Percentiles rank a stretch among this genome's conserved stretches.
Conservation (phyloP, 345 rosid genomes). For the Cardamine resedifolia region DNA sequence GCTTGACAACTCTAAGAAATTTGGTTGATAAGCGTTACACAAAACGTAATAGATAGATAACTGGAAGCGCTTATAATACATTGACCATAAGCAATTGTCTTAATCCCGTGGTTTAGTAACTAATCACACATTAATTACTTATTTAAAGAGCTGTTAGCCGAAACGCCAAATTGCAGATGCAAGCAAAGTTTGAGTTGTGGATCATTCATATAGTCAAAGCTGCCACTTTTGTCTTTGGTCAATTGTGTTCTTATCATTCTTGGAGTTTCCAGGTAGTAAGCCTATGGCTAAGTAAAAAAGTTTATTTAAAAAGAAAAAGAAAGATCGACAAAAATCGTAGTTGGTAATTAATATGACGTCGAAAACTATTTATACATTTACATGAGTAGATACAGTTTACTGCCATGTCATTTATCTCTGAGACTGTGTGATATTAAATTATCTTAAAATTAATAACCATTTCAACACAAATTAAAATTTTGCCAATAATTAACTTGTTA, state of each 20-base stretch:
- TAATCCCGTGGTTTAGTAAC: constrained; percentile 22
- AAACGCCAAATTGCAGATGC: constrained; percentile 23
- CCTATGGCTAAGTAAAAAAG: constrained; percentile 9
- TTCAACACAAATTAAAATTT: not conserved
- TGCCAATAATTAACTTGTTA: not conserved
- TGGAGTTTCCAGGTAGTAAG: constrained; percentile 27
- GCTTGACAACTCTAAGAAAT: constrained; percentile 12
- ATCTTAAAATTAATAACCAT: not conserved
- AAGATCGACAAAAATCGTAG: constrained; percentile 27
- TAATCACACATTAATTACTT: constrained; percentile 15
- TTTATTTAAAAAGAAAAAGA: not conserved
- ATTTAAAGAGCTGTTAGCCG: not conserved
- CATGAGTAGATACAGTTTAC: not conserved
- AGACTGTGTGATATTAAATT: not conserved
- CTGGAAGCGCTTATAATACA: constrained; percentile 24
- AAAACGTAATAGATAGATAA: constrained; percentile 31
- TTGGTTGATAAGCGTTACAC: constrained; percentile 30
- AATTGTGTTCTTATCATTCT: constrained; percentile 23
- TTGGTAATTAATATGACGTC: constrained; percentile 16
- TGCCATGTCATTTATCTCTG: not conserved
- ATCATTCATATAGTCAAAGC: constrained; percentile 37
- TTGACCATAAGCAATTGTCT: constrained; percentile 22
- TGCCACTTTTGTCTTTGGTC: constrained; percentile 26
- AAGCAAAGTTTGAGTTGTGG: constrained; percentile 19
- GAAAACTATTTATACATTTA: not conserved